phyloP scores from a whole-genome alignment of 306 rosid species.

The Cercis canadensis region DNA sequence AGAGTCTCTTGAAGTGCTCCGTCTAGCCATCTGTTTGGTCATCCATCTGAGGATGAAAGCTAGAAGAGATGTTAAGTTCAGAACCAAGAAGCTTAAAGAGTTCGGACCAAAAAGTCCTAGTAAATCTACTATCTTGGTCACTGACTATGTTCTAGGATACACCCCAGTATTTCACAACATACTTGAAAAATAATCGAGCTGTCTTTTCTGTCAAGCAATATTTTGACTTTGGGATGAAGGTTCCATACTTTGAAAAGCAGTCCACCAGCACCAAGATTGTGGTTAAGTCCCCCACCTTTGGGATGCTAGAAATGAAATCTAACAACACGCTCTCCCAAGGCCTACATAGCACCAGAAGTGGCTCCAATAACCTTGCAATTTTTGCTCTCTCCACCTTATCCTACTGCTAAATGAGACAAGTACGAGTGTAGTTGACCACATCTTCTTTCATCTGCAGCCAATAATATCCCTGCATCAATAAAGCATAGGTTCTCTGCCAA shows the following conservation, averaged over 20 bases:
- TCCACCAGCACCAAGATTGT: background rate
- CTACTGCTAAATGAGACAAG: background rate
- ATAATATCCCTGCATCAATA: background rate
- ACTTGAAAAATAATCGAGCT: too few species aligned
- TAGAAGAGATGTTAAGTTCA: too few species aligned
- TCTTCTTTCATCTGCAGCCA: background rate
- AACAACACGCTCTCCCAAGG: background rate
- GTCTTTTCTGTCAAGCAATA: background rate
- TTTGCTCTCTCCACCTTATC: background rate
- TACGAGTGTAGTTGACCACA: background rate
- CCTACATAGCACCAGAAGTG: background rate
- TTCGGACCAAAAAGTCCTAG: background rate
- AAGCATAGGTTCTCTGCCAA: background rate
- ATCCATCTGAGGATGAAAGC: too few species aligned
- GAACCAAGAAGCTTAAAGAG: too few species aligned
- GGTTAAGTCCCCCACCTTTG: background rate
- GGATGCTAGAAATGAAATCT: background rate
- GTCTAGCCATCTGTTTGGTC: too few species aligned
- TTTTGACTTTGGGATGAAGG: background rate
- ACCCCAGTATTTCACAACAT: too few species aligned
- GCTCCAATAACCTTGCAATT: background rate
- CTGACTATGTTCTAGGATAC: too few species aligned
- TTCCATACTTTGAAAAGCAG: background rate
- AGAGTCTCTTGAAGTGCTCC: too few species aligned
- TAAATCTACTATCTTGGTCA: background rate